Conservation (phyloP, 495 filamentous ascomycete species). For the Talaromyces borbonicus region DNA sequence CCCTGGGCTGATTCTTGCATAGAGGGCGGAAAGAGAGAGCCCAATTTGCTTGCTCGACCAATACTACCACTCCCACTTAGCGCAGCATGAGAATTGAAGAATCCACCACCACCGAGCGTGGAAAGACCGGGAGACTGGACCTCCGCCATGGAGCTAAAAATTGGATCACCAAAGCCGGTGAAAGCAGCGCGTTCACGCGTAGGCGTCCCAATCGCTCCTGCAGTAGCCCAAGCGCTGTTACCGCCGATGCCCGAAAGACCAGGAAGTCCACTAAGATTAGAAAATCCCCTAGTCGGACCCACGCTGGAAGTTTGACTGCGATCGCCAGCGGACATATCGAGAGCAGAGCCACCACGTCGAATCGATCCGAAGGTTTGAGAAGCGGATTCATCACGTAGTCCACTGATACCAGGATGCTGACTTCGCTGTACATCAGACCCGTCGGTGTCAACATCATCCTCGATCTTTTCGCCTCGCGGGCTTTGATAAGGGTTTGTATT, state of each 20-base stretch:
- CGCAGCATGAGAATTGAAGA: constrained; percentile 41
- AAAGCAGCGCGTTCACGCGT: constrained; percentile 60
- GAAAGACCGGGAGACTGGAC: constrained; percentile 65
- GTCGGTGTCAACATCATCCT: constrained; percentile 58
- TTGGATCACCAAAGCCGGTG: constrained; percentile 58
- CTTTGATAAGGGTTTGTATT: constrained; percentile 98
- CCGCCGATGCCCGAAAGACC: constrained; percentile 50
- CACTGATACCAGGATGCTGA: constrained; percentile 48
- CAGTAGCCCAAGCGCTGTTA: constrained; percentile 52
- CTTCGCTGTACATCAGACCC: constrained; percentile 45
- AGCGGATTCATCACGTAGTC: constrained; percentile 40
- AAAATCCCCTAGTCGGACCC: constrained; percentile 59
- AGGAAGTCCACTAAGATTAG: constrained; percentile 51
- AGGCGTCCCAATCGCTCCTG: constrained; percentile 57
- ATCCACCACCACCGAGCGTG: constrained; percentile 46
- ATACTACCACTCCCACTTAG: constrained; percentile 41
- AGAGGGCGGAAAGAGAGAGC: constrained; percentile 72
- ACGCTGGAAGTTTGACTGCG: constrained; percentile 84
- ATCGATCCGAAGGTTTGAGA: constrained; percentile 38
- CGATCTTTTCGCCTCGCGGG: constrained; percentile 68
- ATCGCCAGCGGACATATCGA: constrained; percentile 61
- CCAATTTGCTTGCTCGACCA: constrained; percentile 71
- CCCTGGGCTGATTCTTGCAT: constrained; percentile 81
- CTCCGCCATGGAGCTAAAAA: constrained; percentile 63
- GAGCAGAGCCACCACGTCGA: constrained; percentile 39